Conservation (phyloP, 2,329 filamentous ascomycete species). For the Claviceps sp. region DNA sequence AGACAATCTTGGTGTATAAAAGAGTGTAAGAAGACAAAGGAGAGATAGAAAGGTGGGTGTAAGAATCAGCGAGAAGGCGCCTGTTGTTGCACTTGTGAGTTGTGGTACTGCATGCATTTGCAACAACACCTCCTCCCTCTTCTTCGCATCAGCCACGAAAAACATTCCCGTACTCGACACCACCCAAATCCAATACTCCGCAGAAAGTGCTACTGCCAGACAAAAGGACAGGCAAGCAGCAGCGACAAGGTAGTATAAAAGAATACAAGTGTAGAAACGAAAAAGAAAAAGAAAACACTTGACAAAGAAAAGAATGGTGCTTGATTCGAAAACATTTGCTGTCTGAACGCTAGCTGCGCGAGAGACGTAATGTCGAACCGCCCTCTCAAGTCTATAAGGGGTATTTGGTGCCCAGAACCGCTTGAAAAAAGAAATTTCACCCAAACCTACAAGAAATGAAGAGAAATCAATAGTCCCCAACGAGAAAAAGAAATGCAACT, state of each 20-base stretch:
- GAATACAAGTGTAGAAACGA: conserved; percentile 14
- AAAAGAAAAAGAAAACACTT: conserved; percentile 8
- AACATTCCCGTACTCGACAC: neutral
- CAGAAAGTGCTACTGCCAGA: neutral
- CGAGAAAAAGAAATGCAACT: conserved; percentile 7
- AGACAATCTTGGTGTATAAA: no score
- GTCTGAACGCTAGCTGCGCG: conserved; percentile 12
- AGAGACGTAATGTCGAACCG: conserved; percentile 8
- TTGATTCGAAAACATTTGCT: conserved; percentile 14
- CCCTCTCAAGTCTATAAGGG: conserved; percentile 22
- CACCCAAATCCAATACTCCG: neutral
- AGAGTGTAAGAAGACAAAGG: no score
- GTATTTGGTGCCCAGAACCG: conserved; percentile 22
- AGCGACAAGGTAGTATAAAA: neutral
- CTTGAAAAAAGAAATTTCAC: conserved; percentile 8
- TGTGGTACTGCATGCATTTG: no score
- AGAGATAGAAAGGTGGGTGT: no score
- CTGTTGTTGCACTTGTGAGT: no score
- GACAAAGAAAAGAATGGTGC: conserved; percentile 11
- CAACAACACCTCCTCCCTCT: no score
- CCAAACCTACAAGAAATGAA: neutral
- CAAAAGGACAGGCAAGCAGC: no score
- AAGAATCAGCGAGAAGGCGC: no score
- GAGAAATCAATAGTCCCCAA: conserved; percentile 2
- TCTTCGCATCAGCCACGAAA: neutral